A percentile compares a stretch with the other conserved stretches of the same genome.
Conservation (phyloP, 2,329 filamentous ascomycete species). For the Cladosporium sphaerospermum region DNA sequence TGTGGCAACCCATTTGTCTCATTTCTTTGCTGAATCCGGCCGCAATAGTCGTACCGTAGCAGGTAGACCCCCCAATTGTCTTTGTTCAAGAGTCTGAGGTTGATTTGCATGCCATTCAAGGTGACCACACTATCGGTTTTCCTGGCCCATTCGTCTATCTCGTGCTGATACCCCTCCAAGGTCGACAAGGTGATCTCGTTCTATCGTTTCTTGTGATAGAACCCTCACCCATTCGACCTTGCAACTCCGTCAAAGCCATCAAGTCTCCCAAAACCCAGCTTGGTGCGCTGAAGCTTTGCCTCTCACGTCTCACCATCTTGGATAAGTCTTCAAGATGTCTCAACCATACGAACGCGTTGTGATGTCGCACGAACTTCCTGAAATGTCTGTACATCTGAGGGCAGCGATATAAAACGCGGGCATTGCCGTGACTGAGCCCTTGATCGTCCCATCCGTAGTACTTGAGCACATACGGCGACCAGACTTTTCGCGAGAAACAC, state of each 20-base stretch:
- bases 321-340: background rate
- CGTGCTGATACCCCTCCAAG: background rate
- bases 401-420: background rate
- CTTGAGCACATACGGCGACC: background rate
- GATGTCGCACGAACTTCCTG: background rate
- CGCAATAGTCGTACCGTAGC: background rate
- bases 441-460: background rate
- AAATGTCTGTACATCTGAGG: background rate
- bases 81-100: background rate
- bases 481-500: background rate
- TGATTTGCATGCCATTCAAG: background rate
- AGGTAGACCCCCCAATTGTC: background rate
- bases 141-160: background rate
- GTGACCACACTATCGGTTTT: background rate
- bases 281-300: background rate
- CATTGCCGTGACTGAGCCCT: background rate
- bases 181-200: background rate
- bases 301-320: background rate
- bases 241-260: background rate
- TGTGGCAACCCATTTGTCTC: background rate
- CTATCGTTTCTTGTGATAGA: background rate
- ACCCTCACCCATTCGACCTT: background rate
- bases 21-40: background rate
- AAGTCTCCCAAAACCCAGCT: background rate
- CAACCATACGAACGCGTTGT: background rate